A percentile compares a stretch with the other conserved stretches of the same genome.
These are phyloP conservation scores for Astrothelium macrocarpum DNA, from an alignment of 495 filamentous ascomycete species.

Conservation along the genomic window DNA sequence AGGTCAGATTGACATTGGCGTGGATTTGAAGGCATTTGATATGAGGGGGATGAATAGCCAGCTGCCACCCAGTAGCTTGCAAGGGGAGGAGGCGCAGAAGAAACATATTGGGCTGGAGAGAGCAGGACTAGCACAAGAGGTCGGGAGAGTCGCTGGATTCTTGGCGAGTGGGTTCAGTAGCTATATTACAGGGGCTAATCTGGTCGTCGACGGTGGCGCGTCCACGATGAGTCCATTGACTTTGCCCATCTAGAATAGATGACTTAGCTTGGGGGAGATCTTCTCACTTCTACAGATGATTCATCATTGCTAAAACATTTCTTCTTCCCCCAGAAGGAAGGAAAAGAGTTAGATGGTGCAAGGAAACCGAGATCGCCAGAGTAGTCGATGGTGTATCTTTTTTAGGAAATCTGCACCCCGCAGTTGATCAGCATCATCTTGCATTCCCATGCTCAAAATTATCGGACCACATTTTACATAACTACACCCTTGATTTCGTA, in stretches of 20 bases:
- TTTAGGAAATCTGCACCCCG: not conserved
- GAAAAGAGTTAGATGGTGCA: too few species aligned
- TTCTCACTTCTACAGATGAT: too few species aligned
- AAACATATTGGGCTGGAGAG: conserved; percentile 37
- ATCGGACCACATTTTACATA: too few species aligned
- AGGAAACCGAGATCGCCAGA: not conserved
- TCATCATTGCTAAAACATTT: too few species aligned
- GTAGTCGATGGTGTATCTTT: not conserved
- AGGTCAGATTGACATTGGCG: conserved; percentile 50
- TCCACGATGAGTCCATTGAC: conserved; percentile 33
- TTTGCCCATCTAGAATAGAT: conserved; percentile 21
- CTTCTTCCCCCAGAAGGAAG: too few species aligned
- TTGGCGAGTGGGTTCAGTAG: conserved; percentile 47
- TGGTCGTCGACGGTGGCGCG: conserved; percentile 49
- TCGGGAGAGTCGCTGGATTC: conserved; percentile 49
- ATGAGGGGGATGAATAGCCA: conserved; percentile 46
- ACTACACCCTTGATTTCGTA: too few species aligned
- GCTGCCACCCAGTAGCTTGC: conserved; percentile 45
- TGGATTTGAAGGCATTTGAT: conserved; percentile 45
- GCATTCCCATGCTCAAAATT: too few species aligned
- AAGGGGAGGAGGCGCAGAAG: conserved; percentile 40
- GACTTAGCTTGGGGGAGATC: too few species aligned
- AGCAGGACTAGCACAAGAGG: conserved; percentile 44
- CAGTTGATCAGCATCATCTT: not conserved
- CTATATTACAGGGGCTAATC: conserved; percentile 46